phyloP scores from a whole-genome alignment of 768 basidiomycete genomes.

The Neoboletus brunneissimus region DNA sequence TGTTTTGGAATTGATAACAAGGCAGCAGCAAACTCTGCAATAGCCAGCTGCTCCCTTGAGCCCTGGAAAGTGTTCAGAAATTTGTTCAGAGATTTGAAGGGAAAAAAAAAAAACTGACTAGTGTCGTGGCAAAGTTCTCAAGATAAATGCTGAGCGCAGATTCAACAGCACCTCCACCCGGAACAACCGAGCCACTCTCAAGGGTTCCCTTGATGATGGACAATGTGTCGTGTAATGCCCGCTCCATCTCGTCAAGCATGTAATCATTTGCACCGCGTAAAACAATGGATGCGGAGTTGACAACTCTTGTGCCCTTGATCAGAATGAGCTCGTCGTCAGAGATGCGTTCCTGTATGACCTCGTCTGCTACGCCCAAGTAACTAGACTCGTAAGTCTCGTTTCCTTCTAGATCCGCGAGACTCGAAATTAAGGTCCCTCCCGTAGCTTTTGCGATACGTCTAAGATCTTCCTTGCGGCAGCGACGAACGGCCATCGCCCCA shows the following conservation, averaged over 20 bases:
- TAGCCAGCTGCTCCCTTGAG: slow-evolving; percentile 95
- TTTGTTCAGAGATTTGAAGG: background rate
- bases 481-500: slow-evolving; percentile 96
- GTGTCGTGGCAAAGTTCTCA: slow-evolving; percentile 97
- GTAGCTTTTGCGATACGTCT: slow-evolving; percentile 96
- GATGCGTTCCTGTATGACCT: slow-evolving; percentile 95
- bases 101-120: slow-evolving; percentile 53
- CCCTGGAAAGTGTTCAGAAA: slow-evolving; percentile 52
- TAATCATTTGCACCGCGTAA: slow-evolving; percentile 98
- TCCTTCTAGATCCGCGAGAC: slow-evolving; percentile 93
- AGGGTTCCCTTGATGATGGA: slow-evolving; percentile 96
- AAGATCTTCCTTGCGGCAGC: slow-evolving; percentile 97
- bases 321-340: slow-evolving; percentile 98
- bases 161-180: slow-evolving; percentile 97
- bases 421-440: slow-evolving; percentile 89
- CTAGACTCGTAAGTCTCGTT: slow-evolving; percentile 96
- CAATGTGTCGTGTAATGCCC: slow-evolving; percentile 90
- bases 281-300: slow-evolving; percentile 89
- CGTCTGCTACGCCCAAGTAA: slow-evolving; percentile 89
- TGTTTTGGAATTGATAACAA: slow-evolving; percentile 95
- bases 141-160: slow-evolving; percentile 95
- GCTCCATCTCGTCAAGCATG: slow-evolving; percentile 99
- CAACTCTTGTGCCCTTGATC: slow-evolving; percentile 96
- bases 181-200: slow-evolving; percentile 93
- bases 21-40: slow-evolving; percentile 96